Conservation (phyloP, 257 asterid genomes). For the Agastache rugosa region DNA sequence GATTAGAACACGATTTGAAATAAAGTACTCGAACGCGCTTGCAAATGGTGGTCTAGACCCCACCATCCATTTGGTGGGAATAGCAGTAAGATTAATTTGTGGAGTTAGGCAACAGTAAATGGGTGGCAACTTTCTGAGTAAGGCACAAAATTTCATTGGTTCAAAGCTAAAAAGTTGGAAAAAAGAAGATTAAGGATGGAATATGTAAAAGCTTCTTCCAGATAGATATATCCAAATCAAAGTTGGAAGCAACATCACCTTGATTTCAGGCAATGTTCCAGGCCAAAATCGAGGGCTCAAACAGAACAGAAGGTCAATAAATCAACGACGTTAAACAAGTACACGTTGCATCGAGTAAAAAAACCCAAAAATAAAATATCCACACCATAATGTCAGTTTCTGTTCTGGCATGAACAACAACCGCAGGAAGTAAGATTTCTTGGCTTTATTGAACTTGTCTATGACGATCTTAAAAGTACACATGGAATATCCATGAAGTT, state of each 20-base stretch:
- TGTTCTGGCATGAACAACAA: not conserved
- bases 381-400: not conserved
- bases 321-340: not conserved
- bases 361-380: not conserved
- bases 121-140: conserved; percentile 11
- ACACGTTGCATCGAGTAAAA: not conserved
- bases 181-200: not conserved
- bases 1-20: not conserved
- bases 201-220: not conserved
- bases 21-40: conserved; percentile 11
- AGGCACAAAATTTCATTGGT: conserved; percentile 17
- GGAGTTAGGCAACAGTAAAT: conserved; percentile 6
- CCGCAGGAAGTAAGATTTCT: not conserved
- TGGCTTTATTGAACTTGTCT: conserved; percentile 34
- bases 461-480: conserved; percentile 16
- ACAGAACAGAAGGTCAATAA: conserved; percentile 4
- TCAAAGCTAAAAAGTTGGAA: not conserved
- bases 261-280: not conserved
- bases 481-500: conserved; percentile 8
- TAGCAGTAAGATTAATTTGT: conserved; percentile 1
- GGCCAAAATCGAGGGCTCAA: conserved; percentile 13
- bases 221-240: not conserved
- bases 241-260: conserved; percentile 5
- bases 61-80: conserved; percentile 51
- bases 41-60: conserved; percentile 48